Percentiles rank a stretch among this genome's conserved stretches.
Conservation (phyloP, 371 early-diverging fungal species). For the Mucor ambiguus region DNA sequence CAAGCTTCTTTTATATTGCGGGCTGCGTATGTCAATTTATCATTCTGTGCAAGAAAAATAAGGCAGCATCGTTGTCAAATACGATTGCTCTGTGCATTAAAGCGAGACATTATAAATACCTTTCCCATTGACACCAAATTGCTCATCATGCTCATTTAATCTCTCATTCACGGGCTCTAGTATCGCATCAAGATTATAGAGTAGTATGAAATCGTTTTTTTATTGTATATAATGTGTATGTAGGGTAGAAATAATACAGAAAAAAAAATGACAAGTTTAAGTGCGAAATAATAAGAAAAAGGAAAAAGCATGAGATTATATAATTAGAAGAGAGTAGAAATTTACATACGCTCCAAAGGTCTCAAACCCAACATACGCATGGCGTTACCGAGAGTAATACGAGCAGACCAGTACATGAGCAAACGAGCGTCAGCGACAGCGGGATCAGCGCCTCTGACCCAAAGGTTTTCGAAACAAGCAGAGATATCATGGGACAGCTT, state of each 20-base stretch:
- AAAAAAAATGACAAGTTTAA: constrained; percentile 6
- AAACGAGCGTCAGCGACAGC: constrained; percentile 83
- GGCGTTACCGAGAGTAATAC: constrained; percentile 85
- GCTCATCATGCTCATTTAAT: no score
- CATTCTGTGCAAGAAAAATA: no score
- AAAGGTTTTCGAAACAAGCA: constrained; percentile 79
- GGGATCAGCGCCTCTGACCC: constrained; percentile 81
- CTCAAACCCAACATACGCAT: constrained; percentile 77
- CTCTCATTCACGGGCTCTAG: no score
- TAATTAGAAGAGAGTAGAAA: constrained; percentile 10
- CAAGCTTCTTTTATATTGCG: no score
- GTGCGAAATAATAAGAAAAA: constrained; percentile 1
- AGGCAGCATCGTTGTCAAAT: no score
- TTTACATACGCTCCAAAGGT: constrained; percentile 89
- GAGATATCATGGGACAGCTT: constrained; percentile 88
- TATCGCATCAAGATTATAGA: constrained; percentile 64
- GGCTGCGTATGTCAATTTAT: no score
- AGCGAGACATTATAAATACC: not conserved
- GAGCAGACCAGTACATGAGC: constrained; percentile 75
- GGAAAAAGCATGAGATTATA: not conserved
- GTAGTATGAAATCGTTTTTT: not conserved
- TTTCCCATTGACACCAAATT: no score
- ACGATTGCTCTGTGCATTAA: not conserved
- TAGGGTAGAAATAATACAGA: constrained; percentile 1
- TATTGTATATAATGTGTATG: not conserved